Conservation (phyloP, 495 filamentous ascomycete genomes). For the Filosporella fistucella region DNA sequence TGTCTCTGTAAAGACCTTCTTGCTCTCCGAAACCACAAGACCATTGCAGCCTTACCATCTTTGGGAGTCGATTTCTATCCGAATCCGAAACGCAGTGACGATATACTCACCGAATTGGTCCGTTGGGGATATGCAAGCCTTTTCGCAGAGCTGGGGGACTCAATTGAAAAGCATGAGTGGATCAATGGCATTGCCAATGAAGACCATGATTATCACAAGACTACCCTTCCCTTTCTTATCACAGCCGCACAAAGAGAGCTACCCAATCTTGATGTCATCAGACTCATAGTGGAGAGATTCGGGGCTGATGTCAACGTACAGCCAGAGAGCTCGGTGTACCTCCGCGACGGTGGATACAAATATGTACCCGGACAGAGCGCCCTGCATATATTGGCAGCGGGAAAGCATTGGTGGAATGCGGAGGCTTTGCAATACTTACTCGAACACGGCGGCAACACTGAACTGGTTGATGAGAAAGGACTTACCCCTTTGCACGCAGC, state of each 20-base stretch:
- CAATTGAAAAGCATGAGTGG: neutral
- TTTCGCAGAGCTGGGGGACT: neutral
- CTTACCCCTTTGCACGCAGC: constrained; percentile 38
- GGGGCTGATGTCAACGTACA: constrained; percentile 30
- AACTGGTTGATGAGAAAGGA: constrained; percentile 29
- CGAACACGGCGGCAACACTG: constrained; percentile 34
- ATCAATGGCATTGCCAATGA: neutral
- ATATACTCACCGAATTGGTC: neutral
- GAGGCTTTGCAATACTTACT: constrained; percentile 38
- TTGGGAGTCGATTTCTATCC: neutral
- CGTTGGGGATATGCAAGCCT: neutral
- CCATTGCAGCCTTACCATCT: neutral
- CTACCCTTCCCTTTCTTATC: neutral
- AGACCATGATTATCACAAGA: neutral
- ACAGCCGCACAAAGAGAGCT: constrained; percentile 15
- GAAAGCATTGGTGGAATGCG: constrained; percentile 40
- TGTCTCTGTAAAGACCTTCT: neutral
- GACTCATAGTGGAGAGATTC: constrained; percentile 35
- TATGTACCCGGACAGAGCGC: constrained; percentile 22
- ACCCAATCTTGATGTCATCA: constrained; percentile 38
- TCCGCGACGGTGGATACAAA: too few species aligned
- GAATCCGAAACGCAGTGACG: neutral
- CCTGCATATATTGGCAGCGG: constrained; percentile 33
- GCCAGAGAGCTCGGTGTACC: neutral
- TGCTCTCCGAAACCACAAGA: neutral